Evolutionary conservation across 2,329 filamentous ascomycete genomes (phyloP), one percentile per base, ranked within the genome.

Genomic region (Daldinia sp.): DNA sequence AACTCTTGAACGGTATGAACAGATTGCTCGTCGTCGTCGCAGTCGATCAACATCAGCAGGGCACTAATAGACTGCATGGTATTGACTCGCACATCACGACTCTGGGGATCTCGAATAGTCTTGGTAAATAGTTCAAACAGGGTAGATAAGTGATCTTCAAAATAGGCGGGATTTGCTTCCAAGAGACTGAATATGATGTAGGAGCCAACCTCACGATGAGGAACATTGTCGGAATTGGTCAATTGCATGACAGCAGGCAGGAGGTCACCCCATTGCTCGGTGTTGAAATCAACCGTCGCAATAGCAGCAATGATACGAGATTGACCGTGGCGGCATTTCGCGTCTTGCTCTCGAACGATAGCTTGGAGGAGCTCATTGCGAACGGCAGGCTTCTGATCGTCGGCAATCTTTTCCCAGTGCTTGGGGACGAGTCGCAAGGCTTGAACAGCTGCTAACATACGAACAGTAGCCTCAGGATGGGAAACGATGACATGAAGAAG

Each of bases 151-250:
- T 95, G 91, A 73, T 94, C 91, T 72, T 88, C 87, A 78, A 97
- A 96, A 70, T 89, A 86, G 69, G 93, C 89, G 17, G 93, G 93
- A 70, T 96, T 90, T 57, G 90, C 90, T 81, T 99, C 95, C 9
- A 98, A 84, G 47, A 97, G 88, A 65, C 93, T 94, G 81, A 90
- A 97, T 69, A 98, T 89, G 71, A 98, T 93, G 81, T 95, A 98
- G 68, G 94, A 90, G 68, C 91, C 93, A 37, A 97, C 92, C 76
- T 96, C 93, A 69, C 95, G 90, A 77, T 96, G 92, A 64, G 88
- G 84, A 52, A 92, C 89, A 64, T 89, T 89, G 63, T 85, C 81
- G 75, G 88, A 94, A 70, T 86, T 91, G 70, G 91, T 90, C 65
- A 95, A 91, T 75, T 91, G 90, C 64, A 93, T 85, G 54, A 98